Base-by-base conservation (phyloP, 1,139 yeast species). In the Hemisphaericaspora lyxosophila region DNA sequence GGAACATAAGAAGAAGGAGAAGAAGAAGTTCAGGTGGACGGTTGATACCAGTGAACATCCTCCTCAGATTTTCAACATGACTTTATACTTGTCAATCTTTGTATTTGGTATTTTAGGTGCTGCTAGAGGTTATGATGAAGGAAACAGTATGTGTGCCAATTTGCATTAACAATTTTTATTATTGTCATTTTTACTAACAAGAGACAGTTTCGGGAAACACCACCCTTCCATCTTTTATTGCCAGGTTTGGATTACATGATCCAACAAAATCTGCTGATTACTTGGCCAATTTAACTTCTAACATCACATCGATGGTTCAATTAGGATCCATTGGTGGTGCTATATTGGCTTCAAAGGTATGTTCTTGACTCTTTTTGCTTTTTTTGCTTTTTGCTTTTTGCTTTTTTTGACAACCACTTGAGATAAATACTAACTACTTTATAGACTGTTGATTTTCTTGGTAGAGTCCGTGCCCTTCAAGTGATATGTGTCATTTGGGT, bases 91-190 rank as follows among this genome's bases (percentile, higher is more conserved):
- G 23, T 67, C 78, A 3, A 70, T 78, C 9, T 60, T 74, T 34
- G 71, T 77, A 4, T 79, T 78, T 57, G 85, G 85, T 32, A 53
- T 78, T 18, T 58, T 77, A 38, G 85, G 85, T 9, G 67, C 78
- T 18, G 80, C 82, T 8, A 61, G 85, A 54, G 85, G 85, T 12
- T 70, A 67, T 38, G 85, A 80, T 54, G 85, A 79, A 57, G 85
- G 85, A 34, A 43, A 39, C 14, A 60, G 62, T 44, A 61, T 61
- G 36, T 38, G 32, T 19, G 7, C 5, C 2, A 4, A 5, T 15
- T 13, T 24, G 23, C n/a, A n/a, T n/a, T n/a, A n/a, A n/a, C n/a
- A n/a, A n/a, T n/a, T n/a, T n/a, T n/a, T n/a, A n/a, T n/a, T n/a
- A n/a, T n/a, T n/a, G n/a, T n/a, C n/a, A n/a, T n/a, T n/a, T n/a